Evolutionary conservation across 768 basidiomycete species (phyloP).

Genomic region (Hericium erinaceus): DNA sequence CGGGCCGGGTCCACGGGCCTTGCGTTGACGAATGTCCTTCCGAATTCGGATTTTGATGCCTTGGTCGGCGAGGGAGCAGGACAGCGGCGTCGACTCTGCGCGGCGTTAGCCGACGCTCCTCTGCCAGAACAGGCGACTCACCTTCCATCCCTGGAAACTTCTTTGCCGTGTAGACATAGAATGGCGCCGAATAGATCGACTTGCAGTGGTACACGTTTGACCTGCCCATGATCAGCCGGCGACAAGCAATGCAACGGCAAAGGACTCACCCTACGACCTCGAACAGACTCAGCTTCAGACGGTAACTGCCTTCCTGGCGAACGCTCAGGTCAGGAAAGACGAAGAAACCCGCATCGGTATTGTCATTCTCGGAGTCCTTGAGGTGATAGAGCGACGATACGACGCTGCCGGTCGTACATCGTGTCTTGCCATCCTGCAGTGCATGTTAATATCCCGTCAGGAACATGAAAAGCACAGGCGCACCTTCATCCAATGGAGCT

Average conservation of each 20-base stretch:
- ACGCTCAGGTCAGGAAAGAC: slow-evolving; percentile 94
- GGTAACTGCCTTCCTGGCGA: slow-evolving; percentile 84
- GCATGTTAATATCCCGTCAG: neutral
- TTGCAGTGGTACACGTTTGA: slow-evolving; percentile 86
- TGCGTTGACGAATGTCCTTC: slow-evolving; percentile 82
- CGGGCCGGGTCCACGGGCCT: slow-evolving; percentile 31
- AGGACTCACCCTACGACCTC: slow-evolving; percentile 84
- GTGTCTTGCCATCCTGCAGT: slow-evolving; percentile 73
- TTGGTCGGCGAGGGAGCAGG: slow-evolving; percentile 88
- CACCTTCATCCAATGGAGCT: slow-evolving; percentile 81
- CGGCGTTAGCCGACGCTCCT: slow-evolving; percentile 1
- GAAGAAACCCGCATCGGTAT: slow-evolving; percentile 82
- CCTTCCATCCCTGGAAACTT: slow-evolving; percentile 97
- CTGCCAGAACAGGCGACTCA: slow-evolving; percentile 24
- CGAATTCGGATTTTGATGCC: slow-evolving; percentile 93
- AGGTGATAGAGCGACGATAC: slow-evolving; percentile 89
- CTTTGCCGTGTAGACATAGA: slow-evolving; percentile 94
- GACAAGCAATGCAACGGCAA: neutral
- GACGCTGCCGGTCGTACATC: slow-evolving; percentile 85
- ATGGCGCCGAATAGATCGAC: slow-evolving; percentile 78
- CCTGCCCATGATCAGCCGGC: slow-evolving; percentile 26
- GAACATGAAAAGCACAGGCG: slow-evolving; percentile 9
- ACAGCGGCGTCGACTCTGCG: slow-evolving; percentile 80
- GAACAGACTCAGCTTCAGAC: slow-evolving; percentile 65
- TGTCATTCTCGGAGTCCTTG: slow-evolving; percentile 51